Conservation (phyloP, 2,329 filamentous ascomycete species). For the Phialocephala subalpina region DNA sequence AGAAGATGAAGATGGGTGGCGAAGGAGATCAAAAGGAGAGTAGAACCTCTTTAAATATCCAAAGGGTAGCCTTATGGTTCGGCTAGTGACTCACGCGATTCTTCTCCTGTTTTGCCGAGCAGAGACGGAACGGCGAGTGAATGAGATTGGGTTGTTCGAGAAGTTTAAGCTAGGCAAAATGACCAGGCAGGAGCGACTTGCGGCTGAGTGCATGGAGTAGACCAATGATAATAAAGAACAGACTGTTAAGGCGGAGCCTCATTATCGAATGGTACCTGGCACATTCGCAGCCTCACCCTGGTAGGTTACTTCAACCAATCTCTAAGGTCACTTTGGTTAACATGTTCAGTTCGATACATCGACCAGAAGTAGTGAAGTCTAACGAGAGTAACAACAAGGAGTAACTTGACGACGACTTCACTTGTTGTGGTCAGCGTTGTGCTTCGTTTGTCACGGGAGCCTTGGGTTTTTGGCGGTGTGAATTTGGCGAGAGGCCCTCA, state of each 20-base stretch:
- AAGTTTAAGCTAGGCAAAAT: neutral
- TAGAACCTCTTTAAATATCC: neutral
- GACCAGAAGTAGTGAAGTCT: too few species aligned
- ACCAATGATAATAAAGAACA: neutral
- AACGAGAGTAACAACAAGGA: neutral
- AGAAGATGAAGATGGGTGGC: neutral
- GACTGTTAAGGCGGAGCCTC: neutral
- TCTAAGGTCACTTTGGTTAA: too few species aligned
- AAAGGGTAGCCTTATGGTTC: neutral
- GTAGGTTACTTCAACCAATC: neutral
- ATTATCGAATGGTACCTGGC: neutral
- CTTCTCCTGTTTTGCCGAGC: neutral
- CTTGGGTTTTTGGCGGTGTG: neutral
- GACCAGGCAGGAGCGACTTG: neutral
- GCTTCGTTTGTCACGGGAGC: neutral
- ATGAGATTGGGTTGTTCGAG: neutral
- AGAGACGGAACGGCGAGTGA: neutral
- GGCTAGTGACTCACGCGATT: conserved; percentile 2
- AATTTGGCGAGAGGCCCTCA: conserved; percentile 3
- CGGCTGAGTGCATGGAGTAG: conserved; percentile 1
- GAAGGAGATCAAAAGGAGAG: neutral
- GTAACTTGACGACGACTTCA: neutral
- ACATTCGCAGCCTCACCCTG: neutral
- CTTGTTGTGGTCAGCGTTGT: too few species aligned
- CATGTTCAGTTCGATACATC: too few species aligned